Base-by-base conservation (phyloP, 2,329 filamentous ascomycete genomes). In the Xylogone sp. region DNA sequence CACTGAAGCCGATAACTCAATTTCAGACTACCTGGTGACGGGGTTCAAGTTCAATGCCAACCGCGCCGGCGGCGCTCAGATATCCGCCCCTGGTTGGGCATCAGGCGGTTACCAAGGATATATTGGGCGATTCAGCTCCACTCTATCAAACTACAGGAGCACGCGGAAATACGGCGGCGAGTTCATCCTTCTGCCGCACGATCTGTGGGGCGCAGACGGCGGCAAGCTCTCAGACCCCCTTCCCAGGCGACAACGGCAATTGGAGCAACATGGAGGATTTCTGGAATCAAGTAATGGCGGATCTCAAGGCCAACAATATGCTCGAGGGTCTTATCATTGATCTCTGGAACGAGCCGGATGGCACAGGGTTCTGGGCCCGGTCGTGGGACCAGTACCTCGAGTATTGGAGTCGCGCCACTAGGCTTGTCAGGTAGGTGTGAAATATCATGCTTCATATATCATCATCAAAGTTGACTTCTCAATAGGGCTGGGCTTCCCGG, bases 291-390 rank as follows among this genome's bases (percentile, higher is more conserved):
- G 56, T 75, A 2, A 57, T 72, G 21, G 54, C 58, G 1, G 70
- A 66, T 47, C 55, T 72, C 8, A 65, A 62, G 27, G 61, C 56
- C 2, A 72, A 71, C 50, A 58, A 65, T n/a, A 68, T 66, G 65
- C 60, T 57, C 24, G 62, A 65, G 0, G 69, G 65, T 0, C 53
- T 79, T 0, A 65, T 74, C 0, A 60, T 73, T 3, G 77, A 80
- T 48, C 71, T 78, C 29, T 81, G 77, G 77, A 81, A 81, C 51
- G 77, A 81, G 61, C 74, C 77, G 0, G 76, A 79, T 48, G n/a
- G 62, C 9, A 51, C 56, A 9, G 42, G 9, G 3, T 62, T 59
- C 43, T 77, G 75, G 67, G 51, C 51, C 6, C 63, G 71, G 3
- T 45, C 54, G 1, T 65, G 68, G 55, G 24, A 63, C 10, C 74